Conservation (phyloP, 2,329 filamentous ascomycete genomes). For the Nothomitra cinnamomea region DNA sequence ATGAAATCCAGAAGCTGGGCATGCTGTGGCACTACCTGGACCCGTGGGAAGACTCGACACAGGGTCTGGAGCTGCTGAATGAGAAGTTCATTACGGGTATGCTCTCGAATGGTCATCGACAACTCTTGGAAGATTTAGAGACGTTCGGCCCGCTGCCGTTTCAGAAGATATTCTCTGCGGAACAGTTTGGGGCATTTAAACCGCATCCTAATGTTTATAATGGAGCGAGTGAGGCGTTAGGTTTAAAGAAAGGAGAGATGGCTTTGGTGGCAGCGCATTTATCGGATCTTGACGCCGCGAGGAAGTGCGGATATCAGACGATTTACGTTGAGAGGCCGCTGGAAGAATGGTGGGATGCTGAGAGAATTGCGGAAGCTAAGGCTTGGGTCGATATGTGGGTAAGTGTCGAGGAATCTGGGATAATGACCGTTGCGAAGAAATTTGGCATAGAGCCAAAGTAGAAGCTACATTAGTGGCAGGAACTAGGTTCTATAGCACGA, state of each 20-base stretch:
- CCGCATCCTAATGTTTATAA: slow-evolving; percentile 50
- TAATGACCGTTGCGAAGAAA: slow-evolving; percentile 33
- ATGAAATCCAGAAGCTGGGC: slow-evolving; percentile 46
- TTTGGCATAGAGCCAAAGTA: slow-evolving; percentile 16
- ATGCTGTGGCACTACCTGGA: slow-evolving; percentile 54
- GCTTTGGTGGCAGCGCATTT: slow-evolving; percentile 68
- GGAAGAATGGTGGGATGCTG: slow-evolving; percentile 45
- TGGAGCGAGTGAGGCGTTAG: slow-evolving; percentile 45
- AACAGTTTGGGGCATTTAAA: slow-evolving; percentile 61
- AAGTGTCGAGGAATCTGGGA: slow-evolving; percentile 32
- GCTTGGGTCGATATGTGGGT: slow-evolving; percentile 50
- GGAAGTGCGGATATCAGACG: slow-evolving; percentile 44
- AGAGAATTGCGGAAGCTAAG: slow-evolving; percentile 33
- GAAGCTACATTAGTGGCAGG: background rate
- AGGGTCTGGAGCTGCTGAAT: slow-evolving; percentile 39
- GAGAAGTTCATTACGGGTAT: slow-evolving; percentile 41
- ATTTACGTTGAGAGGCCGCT: slow-evolving; percentile 53
- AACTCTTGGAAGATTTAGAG: slow-evolving; percentile 48
- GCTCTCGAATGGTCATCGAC: slow-evolving; percentile 57
- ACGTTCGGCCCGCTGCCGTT: slow-evolving; percentile 43
- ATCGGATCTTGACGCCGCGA: slow-evolving; percentile 49
- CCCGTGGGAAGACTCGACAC: slow-evolving; percentile 49
- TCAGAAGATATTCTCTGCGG: slow-evolving; percentile 43
- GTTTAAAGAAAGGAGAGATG: slow-evolving; percentile 34
- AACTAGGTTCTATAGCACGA: too few species aligned